Percentiles rank a stretch among this genome's conserved stretches.
Evolutionary conservation across 352 stramenopile species (phyloP).

Genomic region (Pseudoperonospora humuli): DNA sequence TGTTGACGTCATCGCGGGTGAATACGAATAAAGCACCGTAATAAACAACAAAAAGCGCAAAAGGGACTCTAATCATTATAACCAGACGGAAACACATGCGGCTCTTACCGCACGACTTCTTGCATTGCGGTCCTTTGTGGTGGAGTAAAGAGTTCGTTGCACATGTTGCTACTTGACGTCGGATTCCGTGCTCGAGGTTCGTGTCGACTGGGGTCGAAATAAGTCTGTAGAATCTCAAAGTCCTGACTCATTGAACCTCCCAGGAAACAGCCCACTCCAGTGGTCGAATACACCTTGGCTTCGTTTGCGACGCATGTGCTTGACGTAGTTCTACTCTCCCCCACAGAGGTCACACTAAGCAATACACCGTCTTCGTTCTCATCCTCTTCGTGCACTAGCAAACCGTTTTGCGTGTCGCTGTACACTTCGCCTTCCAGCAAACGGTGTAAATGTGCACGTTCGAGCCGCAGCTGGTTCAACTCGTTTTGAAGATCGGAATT

Average conservation of each 20-base stretch:
- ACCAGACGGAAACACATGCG: too few species aligned
- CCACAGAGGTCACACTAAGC: slow-evolving; percentile 53
- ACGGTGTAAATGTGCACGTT: slow-evolving; percentile 45
- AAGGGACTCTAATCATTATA: too few species aligned
- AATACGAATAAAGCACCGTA: not conserved
- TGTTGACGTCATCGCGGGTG: too few species aligned
- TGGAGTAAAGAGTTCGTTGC: slow-evolving; percentile 10
- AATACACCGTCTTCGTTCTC: slow-evolving; percentile 70
- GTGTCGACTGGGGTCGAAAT: slow-evolving; percentile 44
- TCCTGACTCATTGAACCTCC: slow-evolving; percentile 52
- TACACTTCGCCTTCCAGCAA: slow-evolving; percentile 73
- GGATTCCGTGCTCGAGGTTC: slow-evolving; percentile 6
- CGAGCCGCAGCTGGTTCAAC: slow-evolving; percentile 54
- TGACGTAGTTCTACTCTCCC: slow-evolving; percentile 9
- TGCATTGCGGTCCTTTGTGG: too few species aligned
- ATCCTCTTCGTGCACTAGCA: slow-evolving; percentile 72
- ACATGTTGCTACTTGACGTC: slow-evolving; percentile 5
- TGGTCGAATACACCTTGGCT: slow-evolving; percentile 25
- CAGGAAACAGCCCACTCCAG: slow-evolving; percentile 33
- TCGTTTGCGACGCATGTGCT: slow-evolving; percentile 1
- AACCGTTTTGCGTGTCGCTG: slow-evolving; percentile 43
- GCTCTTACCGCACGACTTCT: slow-evolving; percentile 27
- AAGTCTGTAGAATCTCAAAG: slow-evolving; percentile 73
- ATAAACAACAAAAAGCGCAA: not conserved
- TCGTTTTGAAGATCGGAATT: slow-evolving; percentile 70